Evolutionary conservation across 108 stramenopile species (phyloP).

Genomic region (Skeletonema potamos): DNA sequence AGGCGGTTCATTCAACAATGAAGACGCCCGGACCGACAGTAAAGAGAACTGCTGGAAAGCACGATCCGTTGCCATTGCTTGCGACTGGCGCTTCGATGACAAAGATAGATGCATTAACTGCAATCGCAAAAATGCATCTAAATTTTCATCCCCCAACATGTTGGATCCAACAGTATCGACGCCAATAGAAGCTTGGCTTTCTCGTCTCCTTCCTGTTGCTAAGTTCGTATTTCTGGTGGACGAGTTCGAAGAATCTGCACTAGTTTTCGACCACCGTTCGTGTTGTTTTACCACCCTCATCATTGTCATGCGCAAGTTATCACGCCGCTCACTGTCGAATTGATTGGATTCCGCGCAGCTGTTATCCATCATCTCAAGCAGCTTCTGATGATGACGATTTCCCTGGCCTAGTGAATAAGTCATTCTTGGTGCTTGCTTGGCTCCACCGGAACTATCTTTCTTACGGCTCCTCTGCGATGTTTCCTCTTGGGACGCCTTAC

Average conservation of each 20-base stretch:
- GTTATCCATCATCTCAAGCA: constrained; percentile 48
- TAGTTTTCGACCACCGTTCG: constrained; percentile 42
- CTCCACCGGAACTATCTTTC: constrained; percentile 2
- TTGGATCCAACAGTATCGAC: constrained; percentile 2
- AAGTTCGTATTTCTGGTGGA: constrained; percentile 44
- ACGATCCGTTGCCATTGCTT: constrained; percentile 1
- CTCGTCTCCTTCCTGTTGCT: constrained; percentile 7
- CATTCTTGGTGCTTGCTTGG: constrained; percentile 10
- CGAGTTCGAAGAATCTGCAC: constrained; percentile 15
- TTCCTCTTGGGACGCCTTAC: constrained; percentile 1
- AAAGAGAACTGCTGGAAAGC: constrained; percentile 53
- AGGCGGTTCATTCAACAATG: constrained; percentile 14
- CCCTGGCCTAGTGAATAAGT: constrained; percentile 48
- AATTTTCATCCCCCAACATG: constrained; percentile 4
- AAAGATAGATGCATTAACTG: constrained; percentile 47
- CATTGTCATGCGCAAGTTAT: constrained; percentile 49
- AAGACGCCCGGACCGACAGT: constrained; percentile 20
- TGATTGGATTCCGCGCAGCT: constrained; percentile 11
- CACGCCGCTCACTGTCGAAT: background rate
- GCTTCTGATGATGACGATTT: constrained; percentile 51
- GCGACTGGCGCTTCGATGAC: constrained; percentile 28
- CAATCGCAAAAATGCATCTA: constrained; percentile 37
- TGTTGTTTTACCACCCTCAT: constrained; percentile 47
- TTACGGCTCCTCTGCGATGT: background rate
- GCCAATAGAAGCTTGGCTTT: constrained; percentile 12